Evolutionary conservation across 306 rosid species (phyloP).

Genomic region (Abrus pulchellus): DNA sequence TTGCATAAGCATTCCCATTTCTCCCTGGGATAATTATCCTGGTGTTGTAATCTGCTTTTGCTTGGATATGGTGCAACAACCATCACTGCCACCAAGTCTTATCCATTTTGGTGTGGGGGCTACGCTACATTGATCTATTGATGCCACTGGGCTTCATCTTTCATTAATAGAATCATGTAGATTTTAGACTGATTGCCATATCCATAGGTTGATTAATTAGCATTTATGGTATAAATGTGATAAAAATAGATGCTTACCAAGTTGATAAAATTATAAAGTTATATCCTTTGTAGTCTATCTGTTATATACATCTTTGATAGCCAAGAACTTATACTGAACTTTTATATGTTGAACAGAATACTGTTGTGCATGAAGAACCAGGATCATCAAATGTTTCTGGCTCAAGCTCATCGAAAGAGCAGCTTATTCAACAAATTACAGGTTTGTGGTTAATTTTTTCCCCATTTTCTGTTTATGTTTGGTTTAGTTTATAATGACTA

Average conservation of each 20-base stretch:
- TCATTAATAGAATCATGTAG: neutral
- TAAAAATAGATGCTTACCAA: constrained; percentile 1
- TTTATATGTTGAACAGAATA: constrained; percentile 57
- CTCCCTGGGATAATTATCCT: neutral
- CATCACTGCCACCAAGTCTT: neutral
- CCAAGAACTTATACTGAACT: constrained; percentile 31
- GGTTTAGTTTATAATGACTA: constrained; percentile 30
- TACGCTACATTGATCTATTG: neutral
- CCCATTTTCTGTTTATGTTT: neutral
- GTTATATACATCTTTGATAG: constrained; percentile 13
- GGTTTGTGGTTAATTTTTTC: constrained; percentile 57
- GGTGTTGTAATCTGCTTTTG: neutral
- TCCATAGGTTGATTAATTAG: neutral
- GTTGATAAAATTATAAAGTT: constrained; percentile 25
- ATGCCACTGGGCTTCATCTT: neutral
- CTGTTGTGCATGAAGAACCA: constrained; percentile 57
- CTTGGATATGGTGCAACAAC: neutral
- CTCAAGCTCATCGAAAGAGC: constrained; percentile 74
- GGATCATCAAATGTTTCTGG: constrained; percentile 70
- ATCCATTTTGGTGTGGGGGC: neutral
- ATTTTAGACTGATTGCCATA: constrained; percentile 35
- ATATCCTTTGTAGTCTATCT: constrained; percentile 8
- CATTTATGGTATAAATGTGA: constrained; percentile 25
- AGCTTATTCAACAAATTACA: constrained; percentile 55
- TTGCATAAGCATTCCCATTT: constrained; percentile 1